Conservation (phyloP, 352 stramenopile species). For the Phytophthora pistaciae region DNA sequence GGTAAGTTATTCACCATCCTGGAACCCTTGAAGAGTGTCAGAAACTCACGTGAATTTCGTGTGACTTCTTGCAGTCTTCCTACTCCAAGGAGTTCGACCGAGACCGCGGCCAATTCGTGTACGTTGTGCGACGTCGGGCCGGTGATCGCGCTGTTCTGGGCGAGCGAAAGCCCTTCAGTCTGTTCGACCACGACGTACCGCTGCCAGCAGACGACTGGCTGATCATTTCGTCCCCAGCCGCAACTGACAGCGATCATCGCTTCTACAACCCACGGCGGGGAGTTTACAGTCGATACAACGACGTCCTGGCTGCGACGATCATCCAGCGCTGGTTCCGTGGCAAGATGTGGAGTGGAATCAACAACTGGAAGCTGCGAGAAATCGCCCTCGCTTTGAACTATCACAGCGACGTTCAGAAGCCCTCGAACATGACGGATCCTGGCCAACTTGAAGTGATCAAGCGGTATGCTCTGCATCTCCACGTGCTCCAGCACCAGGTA, state of each 20-base stretch:
- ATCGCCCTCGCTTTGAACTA: constrained; percentile 50
- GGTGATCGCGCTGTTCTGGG: constrained; percentile 11
- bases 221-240: constrained; percentile 4
- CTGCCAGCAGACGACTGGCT: constrained; percentile 61
- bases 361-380: constrained; percentile 48
- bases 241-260: not conserved
- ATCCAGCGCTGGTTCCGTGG: constrained; percentile 70
- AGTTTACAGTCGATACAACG: constrained; percentile 50
- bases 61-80: constrained; percentile 21
- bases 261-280: constrained; percentile 64
- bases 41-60: not conserved
- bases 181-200: constrained; percentile 55
- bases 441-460: constrained; percentile 45
- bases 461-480: constrained; percentile 52
- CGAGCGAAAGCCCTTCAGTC: constrained; percentile 53
- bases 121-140: constrained; percentile 28
- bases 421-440: constrained; percentile 15
- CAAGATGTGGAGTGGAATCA: constrained; percentile 61
- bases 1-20: constrained; percentile 22
- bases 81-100: constrained; percentile 64
- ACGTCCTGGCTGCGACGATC: constrained; percentile 33
- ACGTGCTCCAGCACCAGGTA: constrained; percentile 66
- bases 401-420: constrained; percentile 36
- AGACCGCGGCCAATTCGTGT: constrained; percentile 39
- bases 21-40: not conserved